Percentiles rank a stretch among this genome's conserved stretches.
These are phyloP conservation scores for Trichoderma orchidacearum DNA, from an alignment of 495 filamentous ascomycete genomes.

Conservation along the genomic window DNA sequence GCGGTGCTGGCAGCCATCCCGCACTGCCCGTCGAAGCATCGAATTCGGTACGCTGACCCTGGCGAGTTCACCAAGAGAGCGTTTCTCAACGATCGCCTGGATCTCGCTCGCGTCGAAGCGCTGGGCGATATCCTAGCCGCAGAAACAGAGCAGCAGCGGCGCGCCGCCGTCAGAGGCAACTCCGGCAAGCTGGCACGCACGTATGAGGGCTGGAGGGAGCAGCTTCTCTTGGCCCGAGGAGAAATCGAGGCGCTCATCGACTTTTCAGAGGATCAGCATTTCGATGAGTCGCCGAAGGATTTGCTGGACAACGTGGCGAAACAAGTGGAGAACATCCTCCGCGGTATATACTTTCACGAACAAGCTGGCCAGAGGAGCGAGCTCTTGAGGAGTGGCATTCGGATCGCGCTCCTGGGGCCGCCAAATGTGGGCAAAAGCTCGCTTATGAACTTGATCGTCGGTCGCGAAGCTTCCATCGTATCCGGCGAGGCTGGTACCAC, in stretches of 20 bases:
- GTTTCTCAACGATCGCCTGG: slow-evolving; percentile 74
- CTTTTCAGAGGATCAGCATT: slow-evolving; percentile 94
- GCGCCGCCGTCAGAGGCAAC: slow-evolving; percentile 66
- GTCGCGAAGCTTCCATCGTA: slow-evolving; percentile 87
- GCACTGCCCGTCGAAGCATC: slow-evolving; percentile 12
- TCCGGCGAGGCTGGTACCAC: slow-evolving; percentile 87
- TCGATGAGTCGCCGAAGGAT: slow-evolving; percentile 71
- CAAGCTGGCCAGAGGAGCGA: slow-evolving; percentile 72
- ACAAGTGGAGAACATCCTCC: slow-evolving; percentile 45
- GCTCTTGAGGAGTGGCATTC: slow-evolving; percentile 73
- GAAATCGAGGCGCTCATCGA: slow-evolving; percentile 94
- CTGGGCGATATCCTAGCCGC: slow-evolving; percentile 75
- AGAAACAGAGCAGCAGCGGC: slow-evolving; percentile 87
- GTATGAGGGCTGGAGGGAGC: slow-evolving; percentile 74
- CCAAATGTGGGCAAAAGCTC: slow-evolving; percentile 96
- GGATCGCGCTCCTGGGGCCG: slow-evolving; percentile 72
- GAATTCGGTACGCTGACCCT: slow-evolving; percentile 82
- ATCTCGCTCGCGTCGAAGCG: slow-evolving; percentile 88
- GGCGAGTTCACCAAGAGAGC: slow-evolving; percentile 93
- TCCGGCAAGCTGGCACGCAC: slow-evolving; percentile 54
- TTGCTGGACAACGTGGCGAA: slow-evolving; percentile 52
- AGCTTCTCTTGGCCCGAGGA: slow-evolving; percentile 67
- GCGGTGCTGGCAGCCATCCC: slow-evolving; percentile 72
- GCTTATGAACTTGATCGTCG: slow-evolving; percentile 81
- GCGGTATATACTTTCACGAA: slow-evolving; percentile 52